Evolutionary conservation across 352 stramenopile species (phyloP), one percentile per base, ranked within the genome.

Genomic region (Saprolegnia parasitica): DNA sequence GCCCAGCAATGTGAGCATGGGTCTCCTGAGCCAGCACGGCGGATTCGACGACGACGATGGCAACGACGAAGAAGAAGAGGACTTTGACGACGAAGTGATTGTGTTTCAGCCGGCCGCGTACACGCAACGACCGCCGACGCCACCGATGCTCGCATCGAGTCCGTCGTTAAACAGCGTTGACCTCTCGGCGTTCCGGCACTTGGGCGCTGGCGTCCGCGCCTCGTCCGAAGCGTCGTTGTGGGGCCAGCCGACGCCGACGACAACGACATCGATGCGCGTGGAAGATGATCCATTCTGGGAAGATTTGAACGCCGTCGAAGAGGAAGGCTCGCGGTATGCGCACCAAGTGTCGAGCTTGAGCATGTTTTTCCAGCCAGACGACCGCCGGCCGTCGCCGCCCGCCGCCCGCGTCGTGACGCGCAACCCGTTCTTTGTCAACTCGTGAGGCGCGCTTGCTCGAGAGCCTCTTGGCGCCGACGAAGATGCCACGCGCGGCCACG

Each of bases 31-130:
- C 26, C 65, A 75, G 16, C 56, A 78, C 29, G 18, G 61, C 21
- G 50, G 35, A 1, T 23, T 68, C 42, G 60, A 66, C 29, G 20
- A 37, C 58, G 64, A 62, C 56, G 50, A 57, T 55, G 71, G 35
- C 11, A 58, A 60, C 18, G 71, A 73, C 18, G 78, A 86, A 42
- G 79, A 81, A 0, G 82, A 87, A n/a, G 86, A 91, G 45, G 80
- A 94, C 24, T 86, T 92, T 68, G 84, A 92, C 56, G 86, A 92
- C 66, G 86, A 94, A 73, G 84, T 94, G 55, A 94, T 94, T 64
- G 83, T 94, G 24, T 94, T 86, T 73, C 81, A 87, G 71, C 86
- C 86, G 20, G 85, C 81, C 8, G 75, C 80, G 23, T 75, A 71
- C 5, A 35, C 56, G 1, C 11, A n/a, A 1, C 35, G 9, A 32